A percentile compares a stretch with the other conserved stretches of the same genome.
Evolutionary conservation across 148 eudicot species (phyloP).

Genomic region (Nepenthes mirabilis): DNA sequence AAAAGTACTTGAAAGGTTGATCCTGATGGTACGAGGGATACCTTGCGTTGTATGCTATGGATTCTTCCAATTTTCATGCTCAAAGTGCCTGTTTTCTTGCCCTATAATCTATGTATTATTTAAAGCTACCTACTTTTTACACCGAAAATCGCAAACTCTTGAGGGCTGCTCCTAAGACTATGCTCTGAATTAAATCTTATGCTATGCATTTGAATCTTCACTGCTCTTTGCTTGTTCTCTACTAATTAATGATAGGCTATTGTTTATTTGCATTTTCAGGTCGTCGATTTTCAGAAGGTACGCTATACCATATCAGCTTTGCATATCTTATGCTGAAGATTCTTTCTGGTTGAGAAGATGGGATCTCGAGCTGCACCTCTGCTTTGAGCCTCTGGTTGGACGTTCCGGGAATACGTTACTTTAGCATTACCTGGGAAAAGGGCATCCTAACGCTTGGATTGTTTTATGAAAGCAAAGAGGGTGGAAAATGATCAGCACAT

Average conservation of each 20-base stretch:
- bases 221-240: no score
- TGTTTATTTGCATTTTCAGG: background rate
- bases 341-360: constrained; percentile 3
- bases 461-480: constrained; percentile 8
- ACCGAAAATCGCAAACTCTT: no score
- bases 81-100: no score
- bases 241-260: background rate
- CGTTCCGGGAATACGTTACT: background rate
- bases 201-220: no score
- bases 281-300: constrained; percentile 5
- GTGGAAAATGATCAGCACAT: constrained; percentile 47
- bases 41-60: no score
- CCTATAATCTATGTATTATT: no score
- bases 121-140: no score
- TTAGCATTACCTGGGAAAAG: background rate
- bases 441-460: background rate
- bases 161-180: no score
- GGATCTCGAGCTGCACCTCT: background rate
- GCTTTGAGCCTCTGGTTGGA: constrained; percentile 2
- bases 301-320: background rate
- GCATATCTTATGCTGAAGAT: background rate
- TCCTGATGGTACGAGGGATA: no score
- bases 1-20: no score
- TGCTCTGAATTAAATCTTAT: no score
- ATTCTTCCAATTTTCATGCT: no score